Base-by-base conservation (phyloP, 2,329 filamentous ascomycete species). In the Fusarium albosuccineum region DNA sequence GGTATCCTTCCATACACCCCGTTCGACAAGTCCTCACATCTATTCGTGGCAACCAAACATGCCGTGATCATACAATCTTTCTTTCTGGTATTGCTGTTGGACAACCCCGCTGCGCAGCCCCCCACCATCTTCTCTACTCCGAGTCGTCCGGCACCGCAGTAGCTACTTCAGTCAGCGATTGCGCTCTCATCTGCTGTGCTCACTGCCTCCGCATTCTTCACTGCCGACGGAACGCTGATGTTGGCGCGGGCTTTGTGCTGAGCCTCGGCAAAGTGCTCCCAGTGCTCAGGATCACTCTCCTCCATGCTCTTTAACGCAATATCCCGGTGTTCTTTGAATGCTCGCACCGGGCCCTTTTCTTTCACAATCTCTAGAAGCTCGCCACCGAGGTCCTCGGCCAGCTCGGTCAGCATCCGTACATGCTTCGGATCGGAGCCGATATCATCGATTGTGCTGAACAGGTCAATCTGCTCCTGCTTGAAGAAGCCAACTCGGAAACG, bases 261-360 rank as follows among this genome's bases (percentile, higher is more conserved):
- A 37, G 84, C 82, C 77, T 91, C 87, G 26, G 86, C 83, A 73
- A 94, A 87, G 8, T 80, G 79, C 50, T 86, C 84, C 85, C 92
- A 87, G 75, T 91, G 85, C 64, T 89, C 86, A 0, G 89, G 88
- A 66, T 93, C 92, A 29, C 85, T 84, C 6, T 86, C 87, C 16
- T 87, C 82, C 66, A 90, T 73, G 50, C 77, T 73, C 62, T 80
- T 78, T 40, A 85, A 75, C 17, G 89, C 80, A 53, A 84, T 74
- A 14, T 85, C 83, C 59, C 80, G 82, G 66, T 89, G 77, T 72
- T 89, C 86, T 70, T 87, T 83, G 67, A 93, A 89, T 0, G 88
- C 85, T 57, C 82, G 81, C 11, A 91, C 82, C 51, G 86, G 85
- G 1, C 91, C 90, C 68, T 87, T 85, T 41, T 85, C 81, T 53